A percentile compares a stretch with the other conserved stretches of the same genome.
Evolutionary conservation across 257 asterid species (phyloP).

Genomic region (Nicotiana tabacum): DNA sequence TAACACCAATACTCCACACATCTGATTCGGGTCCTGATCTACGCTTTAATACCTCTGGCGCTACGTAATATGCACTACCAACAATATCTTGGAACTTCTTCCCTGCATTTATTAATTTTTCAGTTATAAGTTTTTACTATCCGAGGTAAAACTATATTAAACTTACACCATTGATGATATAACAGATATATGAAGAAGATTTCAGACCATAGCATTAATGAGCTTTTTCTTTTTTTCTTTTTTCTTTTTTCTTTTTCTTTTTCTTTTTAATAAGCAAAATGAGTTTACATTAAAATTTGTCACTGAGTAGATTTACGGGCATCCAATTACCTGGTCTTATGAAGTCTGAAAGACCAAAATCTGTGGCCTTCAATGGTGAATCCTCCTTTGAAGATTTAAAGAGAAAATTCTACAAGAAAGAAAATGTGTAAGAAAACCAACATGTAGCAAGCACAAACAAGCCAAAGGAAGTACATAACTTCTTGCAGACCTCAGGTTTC

Average conservation of each 20-base stretch:
- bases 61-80: conserved; percentile 80
- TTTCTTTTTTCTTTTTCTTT: not conserved
- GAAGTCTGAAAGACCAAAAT: conserved; percentile 78
- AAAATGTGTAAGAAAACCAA: conserved; percentile 17
- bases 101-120: conserved; percentile 30
- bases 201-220: not conserved
- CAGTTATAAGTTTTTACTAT: not conserved
- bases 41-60: conserved; percentile 72
- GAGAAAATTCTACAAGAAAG: conserved; percentile 56
- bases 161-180: not conserved
- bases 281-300: not conserved
- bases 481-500: conserved; percentile 74
- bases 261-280: not conserved
- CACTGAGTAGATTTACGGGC: not conserved
- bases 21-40: conserved; percentile 77
- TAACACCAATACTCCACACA: conserved; percentile 84
- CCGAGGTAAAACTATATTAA: not conserved
- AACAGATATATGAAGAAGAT: not conserved
- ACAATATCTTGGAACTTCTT: conserved; percentile 72
- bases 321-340: conserved; percentile 60
- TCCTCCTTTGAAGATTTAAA: conserved; percentile 47
- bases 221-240: not conserved
- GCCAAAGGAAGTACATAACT: not conserved
- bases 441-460: conserved; percentile 18
- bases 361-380: conserved; percentile 66